Evolutionary conservation across 257 asterid genomes (phyloP).

Genomic region (Petrea volubilis): DNA sequence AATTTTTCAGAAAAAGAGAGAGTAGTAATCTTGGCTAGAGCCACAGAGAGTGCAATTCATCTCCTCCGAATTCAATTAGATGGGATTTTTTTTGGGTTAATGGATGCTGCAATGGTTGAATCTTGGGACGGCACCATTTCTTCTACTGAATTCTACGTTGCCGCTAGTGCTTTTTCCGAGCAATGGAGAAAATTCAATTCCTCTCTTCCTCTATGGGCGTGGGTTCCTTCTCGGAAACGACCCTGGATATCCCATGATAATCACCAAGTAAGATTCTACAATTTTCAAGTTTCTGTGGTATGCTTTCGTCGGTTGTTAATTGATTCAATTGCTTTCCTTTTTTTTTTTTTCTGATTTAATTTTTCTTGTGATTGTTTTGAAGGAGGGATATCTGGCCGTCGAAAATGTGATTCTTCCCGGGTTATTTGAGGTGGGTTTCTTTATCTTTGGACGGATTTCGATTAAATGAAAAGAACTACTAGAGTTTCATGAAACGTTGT

Average conservation of each 20-base stretch:
- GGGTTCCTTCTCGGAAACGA: constrained; percentile 54
- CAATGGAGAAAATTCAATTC: constrained; percentile 65
- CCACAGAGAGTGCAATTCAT: no score
- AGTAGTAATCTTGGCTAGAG: no score
- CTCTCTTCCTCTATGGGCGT: constrained; percentile 62
- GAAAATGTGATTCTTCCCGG: constrained; percentile 57
- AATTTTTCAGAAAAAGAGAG: no score
- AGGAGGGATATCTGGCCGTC: constrained; percentile 69
- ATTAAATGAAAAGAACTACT: background rate
- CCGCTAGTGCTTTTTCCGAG: constrained; percentile 61
- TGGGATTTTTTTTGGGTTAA: background rate
- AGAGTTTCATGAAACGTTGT: background rate
- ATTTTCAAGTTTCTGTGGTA: background rate
- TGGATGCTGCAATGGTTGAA: constrained; percentile 26
- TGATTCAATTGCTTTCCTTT: constrained; percentile 2
- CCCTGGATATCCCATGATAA: constrained; percentile 40
- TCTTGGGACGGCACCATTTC: constrained; percentile 68
- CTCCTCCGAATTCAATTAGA: background rate
- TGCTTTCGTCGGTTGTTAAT: background rate
- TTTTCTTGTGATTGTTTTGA: no score
- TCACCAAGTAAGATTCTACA: constrained; percentile 29
- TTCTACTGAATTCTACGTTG: constrained; percentile 42
- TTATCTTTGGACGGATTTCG: background rate
- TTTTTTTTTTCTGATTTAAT: background rate
- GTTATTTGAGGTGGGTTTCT: constrained; percentile 47